Evolutionary conservation across 805 yeast species (phyloP), one percentile per base, ranked within the genome.

Genomic region (Schwanniomyces pseudopolymorphus): DNA sequence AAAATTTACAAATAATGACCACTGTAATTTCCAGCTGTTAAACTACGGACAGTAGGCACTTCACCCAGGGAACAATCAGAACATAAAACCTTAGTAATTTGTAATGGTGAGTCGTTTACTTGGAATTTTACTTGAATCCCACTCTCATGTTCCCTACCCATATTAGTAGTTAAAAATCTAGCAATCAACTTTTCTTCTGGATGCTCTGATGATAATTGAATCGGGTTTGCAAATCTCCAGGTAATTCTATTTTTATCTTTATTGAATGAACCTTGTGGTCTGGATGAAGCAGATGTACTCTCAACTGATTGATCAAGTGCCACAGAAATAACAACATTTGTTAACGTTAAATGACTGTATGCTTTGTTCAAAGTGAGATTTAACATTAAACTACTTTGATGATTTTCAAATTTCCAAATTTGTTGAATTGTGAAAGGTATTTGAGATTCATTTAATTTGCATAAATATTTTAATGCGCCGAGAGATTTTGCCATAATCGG

Each of bases 211-310:
- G 63, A 56, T 47, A 80, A 71, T 5, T 52, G 56, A 31, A 79
- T 52, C 3, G 80, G 75, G 8, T 66, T 51, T 24, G 56, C 50
- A 55, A 83, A 81, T 61, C 86, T 80, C 97, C 97, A 91, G 0
- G 94, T 85, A 47, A 94, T 84, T 66, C 97, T 80, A 55, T 82
- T 85, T 60, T 82, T 84, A 43, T 90, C 97, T 59, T 81, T 85
- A 66, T 85, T 89, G 74, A 90, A 92, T 1, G 95, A 81, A 47
- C 97, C 98, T 46, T 87, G 84, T 4, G 99, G 99, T 62, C 87
- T 89, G 3, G 96, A 86, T 50, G 90, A 83, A 0, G 97, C 97
- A 17, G 84, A 75, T 1, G 83, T 70, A 3, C 85, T 77, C 14
- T 80, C 77, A 9, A 87, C 84, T 31, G 84, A 86, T 14, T 75